These are phyloP conservation scores for Talaromyces sp. DNA, from an alignment of 2,329 filamentous ascomycete species.

Conservation along the genomic window DNA sequence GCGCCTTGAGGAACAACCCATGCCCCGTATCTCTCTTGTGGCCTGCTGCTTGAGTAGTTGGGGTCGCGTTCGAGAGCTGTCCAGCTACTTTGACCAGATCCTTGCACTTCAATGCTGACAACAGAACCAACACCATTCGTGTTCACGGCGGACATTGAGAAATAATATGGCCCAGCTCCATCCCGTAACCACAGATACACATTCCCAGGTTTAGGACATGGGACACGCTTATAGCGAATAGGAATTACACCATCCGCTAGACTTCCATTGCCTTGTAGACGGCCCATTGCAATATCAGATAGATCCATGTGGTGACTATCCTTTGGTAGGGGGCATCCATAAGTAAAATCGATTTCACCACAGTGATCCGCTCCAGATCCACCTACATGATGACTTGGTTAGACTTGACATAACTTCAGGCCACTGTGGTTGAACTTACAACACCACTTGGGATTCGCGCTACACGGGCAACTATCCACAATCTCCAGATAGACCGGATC, in stretches of 20 bases:
- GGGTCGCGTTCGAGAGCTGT: constrained; percentile 5
- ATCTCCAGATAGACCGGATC: constrained; percentile 14
- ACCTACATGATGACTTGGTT: not conserved
- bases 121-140: constrained; percentile 16
- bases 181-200: constrained; percentile 15
- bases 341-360: constrained; percentile 16
- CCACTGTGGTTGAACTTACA: not conserved
- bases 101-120: constrained; percentile 8
- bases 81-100: constrained; percentile 13
- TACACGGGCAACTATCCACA: constrained; percentile 16
- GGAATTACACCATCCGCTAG: constrained; percentile 15
- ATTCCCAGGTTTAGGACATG: constrained; percentile 13
- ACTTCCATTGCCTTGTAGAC: constrained; percentile 17
- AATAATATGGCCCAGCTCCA: constrained; percentile 14
- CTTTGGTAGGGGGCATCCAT: constrained; percentile 15
- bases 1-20: constrained; percentile 11
- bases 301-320: constrained; percentile 18
- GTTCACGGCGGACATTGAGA: constrained; percentile 11
- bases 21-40: constrained; percentile 15
- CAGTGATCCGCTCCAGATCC: constrained; percentile 17
- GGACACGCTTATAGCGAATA: constrained; percentile 15
- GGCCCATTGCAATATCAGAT: constrained; percentile 18
- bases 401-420: not conserved
- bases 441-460: constrained; percentile 16
- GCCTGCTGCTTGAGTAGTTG: constrained; percentile 12